Evolutionary conservation across 768 basidiomycete genomes (phyloP).

Genomic region (Scleroderma citrinum): DNA sequence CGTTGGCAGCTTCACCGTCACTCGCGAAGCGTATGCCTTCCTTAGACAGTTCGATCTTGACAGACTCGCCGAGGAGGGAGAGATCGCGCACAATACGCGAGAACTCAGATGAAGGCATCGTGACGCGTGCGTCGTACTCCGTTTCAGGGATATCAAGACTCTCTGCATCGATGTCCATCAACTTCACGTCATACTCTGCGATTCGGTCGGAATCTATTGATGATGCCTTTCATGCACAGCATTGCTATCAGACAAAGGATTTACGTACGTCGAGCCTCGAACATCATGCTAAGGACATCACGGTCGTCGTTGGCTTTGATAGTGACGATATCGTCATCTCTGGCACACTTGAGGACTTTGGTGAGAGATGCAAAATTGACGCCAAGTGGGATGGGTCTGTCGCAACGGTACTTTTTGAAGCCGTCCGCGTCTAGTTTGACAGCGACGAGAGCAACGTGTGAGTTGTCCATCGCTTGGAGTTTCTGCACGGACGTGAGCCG

Average conservation of each 20-base stretch:
- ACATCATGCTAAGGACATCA: slow-evolving; percentile 81
- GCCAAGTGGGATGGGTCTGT: slow-evolving; percentile 89
- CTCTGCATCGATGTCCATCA: slow-evolving; percentile 99
- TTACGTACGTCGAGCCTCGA: slow-evolving; percentile 80
- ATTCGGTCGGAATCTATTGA: slow-evolving; percentile 80
- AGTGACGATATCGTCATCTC: slow-evolving; percentile 89
- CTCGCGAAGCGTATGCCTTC: slow-evolving; percentile 91
- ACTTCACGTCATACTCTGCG: slow-evolving; percentile 97
- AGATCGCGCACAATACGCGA: slow-evolving; percentile 90
- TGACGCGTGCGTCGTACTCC: slow-evolving; percentile 90
- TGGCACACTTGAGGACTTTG: slow-evolving; percentile 96
- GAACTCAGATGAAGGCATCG: slow-evolving; percentile 84
- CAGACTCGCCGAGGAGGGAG: slow-evolving; percentile 83
- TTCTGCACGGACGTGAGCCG: slow-evolving; percentile 34
- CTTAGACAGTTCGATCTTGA: slow-evolving; percentile 92
- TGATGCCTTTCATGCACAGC: neutral
- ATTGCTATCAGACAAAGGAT: neutral
- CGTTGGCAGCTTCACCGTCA: slow-evolving; percentile 94
- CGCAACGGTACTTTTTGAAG: slow-evolving; percentile 88
- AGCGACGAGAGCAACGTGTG: slow-evolving; percentile 94
- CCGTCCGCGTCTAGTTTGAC: slow-evolving; percentile 74
- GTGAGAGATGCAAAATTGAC: slow-evolving; percentile 83
- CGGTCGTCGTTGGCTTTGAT: slow-evolving; percentile 89
- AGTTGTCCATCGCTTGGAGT: slow-evolving; percentile 99
- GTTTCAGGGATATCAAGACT: slow-evolving; percentile 95